These are phyloP conservation scores for Gaeumannomyces tritici DNA, from an alignment of 2,329 filamentous ascomycete species.

Conservation along the genomic window DNA sequence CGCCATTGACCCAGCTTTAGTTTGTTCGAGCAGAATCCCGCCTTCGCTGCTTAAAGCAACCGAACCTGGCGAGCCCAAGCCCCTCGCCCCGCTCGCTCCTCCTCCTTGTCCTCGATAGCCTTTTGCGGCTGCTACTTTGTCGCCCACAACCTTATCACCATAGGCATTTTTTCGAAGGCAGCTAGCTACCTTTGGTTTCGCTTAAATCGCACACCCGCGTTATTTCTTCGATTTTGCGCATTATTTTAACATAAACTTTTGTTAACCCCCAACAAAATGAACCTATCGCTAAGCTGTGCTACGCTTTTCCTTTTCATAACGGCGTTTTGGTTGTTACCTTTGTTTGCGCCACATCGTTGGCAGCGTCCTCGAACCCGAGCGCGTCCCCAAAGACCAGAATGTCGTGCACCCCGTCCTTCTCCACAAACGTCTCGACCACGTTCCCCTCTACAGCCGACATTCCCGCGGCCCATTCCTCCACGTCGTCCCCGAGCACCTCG, in stretches of 20 bases:
- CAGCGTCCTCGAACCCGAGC: conserved; percentile 26
- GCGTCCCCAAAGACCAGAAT: conserved; percentile 25
- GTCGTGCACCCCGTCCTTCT: conserved; percentile 31
- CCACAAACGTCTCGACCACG: conserved; percentile 24
- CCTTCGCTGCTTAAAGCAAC: too few relatives aligned
- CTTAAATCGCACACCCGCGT: conserved; percentile 52
- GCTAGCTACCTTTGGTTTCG: conserved; percentile 49
- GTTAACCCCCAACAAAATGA: conserved; percentile 36
- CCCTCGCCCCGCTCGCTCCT: too few relatives aligned
- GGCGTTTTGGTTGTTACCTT: conserved; percentile 63
- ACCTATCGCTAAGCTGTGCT: conserved; percentile 46
- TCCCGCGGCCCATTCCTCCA: conserved; percentile 22
- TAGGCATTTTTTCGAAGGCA: conserved; percentile 21
- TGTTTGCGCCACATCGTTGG: conserved; percentile 29
- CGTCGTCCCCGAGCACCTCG: conserved; percentile 31
- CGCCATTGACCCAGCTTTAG: not conserved
- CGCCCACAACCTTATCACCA: too few relatives aligned
- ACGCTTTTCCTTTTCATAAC: conserved; percentile 64
- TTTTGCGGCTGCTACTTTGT: conserved; percentile 28
- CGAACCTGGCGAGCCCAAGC: rapidly evolving
- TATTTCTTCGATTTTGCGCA: conserved; percentile 39
- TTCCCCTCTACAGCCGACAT: conserved; percentile 28
- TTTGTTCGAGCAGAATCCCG: too few relatives aligned
- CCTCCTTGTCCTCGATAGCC: not conserved
- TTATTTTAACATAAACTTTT: conserved; percentile 47